Conservation (phyloP, 2,329 filamentous ascomycete genomes). For the Mollisia scopiformis region DNA sequence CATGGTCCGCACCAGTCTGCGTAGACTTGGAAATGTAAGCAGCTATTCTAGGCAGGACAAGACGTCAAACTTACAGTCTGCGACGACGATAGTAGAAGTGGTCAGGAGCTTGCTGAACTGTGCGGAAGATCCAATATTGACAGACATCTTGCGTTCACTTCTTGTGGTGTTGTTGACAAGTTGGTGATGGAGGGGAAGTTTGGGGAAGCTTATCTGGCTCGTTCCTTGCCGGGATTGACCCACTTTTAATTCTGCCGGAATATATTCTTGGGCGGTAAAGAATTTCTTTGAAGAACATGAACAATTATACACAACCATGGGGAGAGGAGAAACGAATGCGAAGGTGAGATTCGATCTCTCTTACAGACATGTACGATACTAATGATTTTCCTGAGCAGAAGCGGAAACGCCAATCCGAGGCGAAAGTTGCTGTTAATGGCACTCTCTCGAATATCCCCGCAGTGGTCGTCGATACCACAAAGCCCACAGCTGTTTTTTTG, state of each 20-base stretch:
- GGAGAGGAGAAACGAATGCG: conserved; percentile 35
- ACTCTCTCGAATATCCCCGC: conserved; percentile 38
- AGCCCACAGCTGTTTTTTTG: conserved; percentile 70
- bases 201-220: conserved; percentile 2
- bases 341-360: conserved; percentile 22
- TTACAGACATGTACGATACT: neutral
- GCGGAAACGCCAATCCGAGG: conserved; percentile 36
- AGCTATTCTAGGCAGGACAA: conserved; percentile 24
- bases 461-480: conserved; percentile 53
- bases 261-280: neutral
- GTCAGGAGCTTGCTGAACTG: conserved; percentile 76
- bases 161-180: neutral
- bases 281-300: neutral
- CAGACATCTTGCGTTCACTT: conserved; percentile 37
- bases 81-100: conserved; percentile 78
- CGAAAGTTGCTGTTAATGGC: conserved; percentile 26
- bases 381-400: conserved; percentile 26
- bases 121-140: conserved; percentile 64
- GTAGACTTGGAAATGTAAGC: conserved; percentile 66
- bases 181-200: neutral
- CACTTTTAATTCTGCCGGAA: neutral
- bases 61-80: conserved; percentile 73
- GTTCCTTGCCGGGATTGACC: neutral
- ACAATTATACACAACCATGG: conserved; percentile 28
- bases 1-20: conserved; percentile 95